A percentile compares a stretch with the other conserved stretches of the same genome.
These are phyloP conservation scores for Mycena indigotica DNA, from an alignment of 768 basidiomycete genomes.

Conservation along the genomic window DNA sequence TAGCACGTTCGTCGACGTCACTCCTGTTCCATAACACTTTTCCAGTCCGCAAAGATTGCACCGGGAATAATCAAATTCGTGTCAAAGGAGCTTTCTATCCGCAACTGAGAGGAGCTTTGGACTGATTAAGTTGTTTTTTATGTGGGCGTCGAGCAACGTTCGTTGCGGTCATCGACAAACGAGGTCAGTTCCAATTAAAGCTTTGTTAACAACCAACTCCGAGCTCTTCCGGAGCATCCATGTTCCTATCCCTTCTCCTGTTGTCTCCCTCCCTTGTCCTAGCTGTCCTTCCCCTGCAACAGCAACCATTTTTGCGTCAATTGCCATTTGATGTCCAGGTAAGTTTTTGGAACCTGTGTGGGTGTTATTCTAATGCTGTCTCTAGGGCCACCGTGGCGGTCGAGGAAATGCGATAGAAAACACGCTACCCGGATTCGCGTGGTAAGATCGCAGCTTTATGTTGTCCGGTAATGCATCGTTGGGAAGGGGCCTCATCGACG, in stretches of 20 bases:
- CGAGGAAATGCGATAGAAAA: constrained; percentile 77
- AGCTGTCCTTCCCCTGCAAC: constrained; percentile 2
- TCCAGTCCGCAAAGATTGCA: background rate
- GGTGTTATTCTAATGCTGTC: constrained; percentile 6
- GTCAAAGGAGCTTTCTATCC: too few relatives aligned
- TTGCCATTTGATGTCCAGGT: constrained; percentile 57
- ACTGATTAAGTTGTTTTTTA: too few relatives aligned
- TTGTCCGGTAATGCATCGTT: constrained; percentile 13
- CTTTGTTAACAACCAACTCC: background rate
- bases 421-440: constrained; percentile 74
- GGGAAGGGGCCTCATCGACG: constrained; percentile 70
- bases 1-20: background rate
- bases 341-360: constrained; percentile 3
- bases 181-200: constrained; percentile 17
- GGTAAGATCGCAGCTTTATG: constrained; percentile 42
- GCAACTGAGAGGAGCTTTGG: too few relatives aligned
- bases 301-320: constrained; percentile 22
- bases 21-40: background rate
- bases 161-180: constrained; percentile 4
- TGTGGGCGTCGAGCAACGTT: constrained; percentile 12
- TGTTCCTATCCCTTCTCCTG: constrained; percentile 3
- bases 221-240: background rate
- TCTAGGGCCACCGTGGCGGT: constrained; percentile 75
- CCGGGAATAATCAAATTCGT: background rate
- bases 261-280: constrained; percentile 1